Evolutionary conservation across 768 basidiomycete genomes (phyloP).

Genomic region (Rhodocollybia butyracea): DNA sequence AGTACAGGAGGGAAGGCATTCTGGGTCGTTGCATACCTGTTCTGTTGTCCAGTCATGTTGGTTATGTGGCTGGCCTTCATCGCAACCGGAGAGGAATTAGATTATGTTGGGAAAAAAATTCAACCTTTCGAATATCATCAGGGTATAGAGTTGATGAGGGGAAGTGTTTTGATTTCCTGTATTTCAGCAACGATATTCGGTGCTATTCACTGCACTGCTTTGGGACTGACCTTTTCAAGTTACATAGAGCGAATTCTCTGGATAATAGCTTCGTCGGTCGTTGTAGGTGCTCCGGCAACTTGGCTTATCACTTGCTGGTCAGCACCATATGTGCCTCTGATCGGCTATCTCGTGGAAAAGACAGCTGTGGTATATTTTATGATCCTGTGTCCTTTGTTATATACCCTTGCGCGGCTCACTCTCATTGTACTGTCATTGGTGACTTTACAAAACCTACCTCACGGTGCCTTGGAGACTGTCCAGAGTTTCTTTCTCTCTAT

Average conservation of each 20-base stretch:
- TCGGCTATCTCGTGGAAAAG: too few species aligned
- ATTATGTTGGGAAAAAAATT: neutral
- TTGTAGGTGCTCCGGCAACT: neutral
- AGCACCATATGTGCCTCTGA: neutral
- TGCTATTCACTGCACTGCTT: neutral
- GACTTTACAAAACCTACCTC: neutral
- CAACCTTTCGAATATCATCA: neutral
- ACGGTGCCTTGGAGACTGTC: neutral
- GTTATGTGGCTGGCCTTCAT: too few species aligned
- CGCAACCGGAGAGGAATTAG: too few species aligned
- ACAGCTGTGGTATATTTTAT: neutral
- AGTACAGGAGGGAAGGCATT: too few species aligned
- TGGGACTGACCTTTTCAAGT: neutral
- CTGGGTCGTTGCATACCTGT: too few species aligned
- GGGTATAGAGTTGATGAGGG: neutral
- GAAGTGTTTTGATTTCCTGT: neutral
- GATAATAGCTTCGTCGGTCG: neutral
- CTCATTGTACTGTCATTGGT: neutral
- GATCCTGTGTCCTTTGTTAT: neutral
- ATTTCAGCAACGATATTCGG: neutral
- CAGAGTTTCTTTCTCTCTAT: too few species aligned
- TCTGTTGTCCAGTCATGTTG: too few species aligned
- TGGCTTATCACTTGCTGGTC: neutral
- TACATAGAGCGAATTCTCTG: neutral
- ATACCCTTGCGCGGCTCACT: neutral